Evolutionary conservation across 306 rosid genomes (phyloP), one percentile per base, ranked within the genome.

Genomic region (Senna tora): DNA sequence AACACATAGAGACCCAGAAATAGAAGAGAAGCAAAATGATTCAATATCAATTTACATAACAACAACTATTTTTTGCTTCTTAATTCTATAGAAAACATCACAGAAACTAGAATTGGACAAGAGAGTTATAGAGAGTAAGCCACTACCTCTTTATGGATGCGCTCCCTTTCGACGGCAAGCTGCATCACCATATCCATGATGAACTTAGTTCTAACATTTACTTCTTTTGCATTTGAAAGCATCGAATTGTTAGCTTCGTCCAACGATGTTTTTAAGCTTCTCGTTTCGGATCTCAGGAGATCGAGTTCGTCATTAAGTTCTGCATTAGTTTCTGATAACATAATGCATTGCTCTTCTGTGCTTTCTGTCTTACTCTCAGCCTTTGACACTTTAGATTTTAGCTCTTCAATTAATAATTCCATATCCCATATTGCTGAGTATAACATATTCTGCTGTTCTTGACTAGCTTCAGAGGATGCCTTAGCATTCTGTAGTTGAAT

Each of bases 381-480:
- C 74, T 81, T 88, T 30, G 93, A 77, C 73, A 86, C 93, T 84
- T 95, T 91, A 21, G 99, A 95, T 80, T 88, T 91, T 20, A 95
- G 89, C 69, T 95, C 99, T 81, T 95, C 99, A 55, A 95, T 95
- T 51, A 95, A 75, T 64, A 87, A 89, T 80, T 95, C 99, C 99
- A 91, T 95, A 73, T 95, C 99, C 97, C 96, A 91, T 74, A 95
- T 95, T 53, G 99, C 99, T 36, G 92, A 46, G 79, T 95, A 95
- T 58, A 95, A 67, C 99, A 91, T 95, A 81, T 91, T 95, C 80
- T 88, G 97, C 79, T 95, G 99, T 75, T 95, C 99, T 84, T 91
- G 99, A 77, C 93, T 87, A 52, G 93, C 99, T 84, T 95, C 99
- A 14, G 93, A 84, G 17, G 93, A 85, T 12, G 84, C 87, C 84